Evolutionary conservation across 108 stramenopile species (phyloP), one percentile per base, ranked within the genome.

Genomic region (Skeletonema grethae): DNA sequence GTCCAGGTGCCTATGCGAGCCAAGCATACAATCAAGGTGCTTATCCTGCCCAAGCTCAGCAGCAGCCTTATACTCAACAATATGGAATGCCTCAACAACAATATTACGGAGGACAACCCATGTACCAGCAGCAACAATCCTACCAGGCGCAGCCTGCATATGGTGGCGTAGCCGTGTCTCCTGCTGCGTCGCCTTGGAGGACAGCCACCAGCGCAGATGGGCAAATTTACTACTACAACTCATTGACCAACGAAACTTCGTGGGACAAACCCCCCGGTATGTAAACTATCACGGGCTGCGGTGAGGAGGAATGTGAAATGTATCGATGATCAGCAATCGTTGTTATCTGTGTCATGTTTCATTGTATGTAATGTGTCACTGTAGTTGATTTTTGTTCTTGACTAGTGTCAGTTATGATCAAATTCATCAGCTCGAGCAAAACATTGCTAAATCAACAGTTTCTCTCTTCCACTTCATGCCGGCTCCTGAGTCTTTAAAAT

Each of bases 161-260:
- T 20, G 30, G 31, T 18, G 59, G 16, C 15, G 59, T 34, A 11
- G 45, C 58, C 10, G 35, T 15, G 11, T 67, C 73, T n/a, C 61
- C 77, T 38, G 58, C 53, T 39, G 65, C 63, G 12, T 85, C 85
- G 46, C 79, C 73, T 5, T 93, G 92, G 92, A 84, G 87, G 64
- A 71, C 86, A 15, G 85, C 87, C 46, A 76, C 86, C 15, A 70
- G 88, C 11, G 81, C 85, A 18, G 90, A 93, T 74, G 94, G 94
- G 22, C 92, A 95, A 75, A 63, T 88, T 32, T 97, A 97, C 72
- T 97, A 95, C 57, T 97, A 94, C 87, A 95, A 97, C 69, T 86
- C 90, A 64, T 72, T 82, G 56, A 91, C 93, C 2, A 83, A 88
- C 5, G 90, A 90, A 76, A 95, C 94, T 2, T 85, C 86, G 35